Evolutionary conservation across 2,329 filamentous ascomycete genomes (phyloP).

Genomic region (Fusarium sp.): DNA sequence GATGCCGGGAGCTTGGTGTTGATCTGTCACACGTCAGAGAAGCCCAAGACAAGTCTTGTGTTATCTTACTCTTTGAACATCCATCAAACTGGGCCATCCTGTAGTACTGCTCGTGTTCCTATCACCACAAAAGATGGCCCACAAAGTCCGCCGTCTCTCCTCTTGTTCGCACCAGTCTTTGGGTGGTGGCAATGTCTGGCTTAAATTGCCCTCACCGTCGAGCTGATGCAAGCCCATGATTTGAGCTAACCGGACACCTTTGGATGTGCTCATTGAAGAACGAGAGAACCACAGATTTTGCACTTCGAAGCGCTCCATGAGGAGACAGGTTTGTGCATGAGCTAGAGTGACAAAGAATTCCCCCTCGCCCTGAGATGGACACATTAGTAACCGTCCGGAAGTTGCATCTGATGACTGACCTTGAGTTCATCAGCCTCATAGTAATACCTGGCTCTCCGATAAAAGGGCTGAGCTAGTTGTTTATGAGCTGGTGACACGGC

Average conservation of each 20-base stretch:
- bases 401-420: background rate
- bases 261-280: slow-evolving; percentile 82
- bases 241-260: slow-evolving; percentile 74
- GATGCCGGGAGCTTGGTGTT: slow-evolving; percentile 79
- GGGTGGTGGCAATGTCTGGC: slow-evolving; percentile 78
- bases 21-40: slow-evolving; percentile 58
- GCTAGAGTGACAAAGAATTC: slow-evolving; percentile 64
- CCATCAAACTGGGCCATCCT: slow-evolving; percentile 85
- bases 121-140: slow-evolving; percentile 83
- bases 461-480: slow-evolving; percentile 32
- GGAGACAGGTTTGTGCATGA: slow-evolving; percentile 81
- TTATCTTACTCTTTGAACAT: slow-evolving; percentile 70
- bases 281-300: slow-evolving; percentile 84
- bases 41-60: rapidly evolving
- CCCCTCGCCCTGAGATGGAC: slow-evolving; percentile 32
- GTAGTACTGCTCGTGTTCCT: slow-evolving; percentile 86
- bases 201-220: slow-evolving; percentile 74
- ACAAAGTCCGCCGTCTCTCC: slow-evolving; percentile 84
- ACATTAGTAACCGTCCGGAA: background rate
- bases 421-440: slow-evolving; percentile 42
- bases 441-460: slow-evolving; percentile 37
- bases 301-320: slow-evolving; percentile 82
- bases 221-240: slow-evolving; percentile 86
- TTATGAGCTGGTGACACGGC: slow-evolving; percentile 18
- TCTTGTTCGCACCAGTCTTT: slow-evolving; percentile 80